A percentile compares a stretch with the other conserved stretches of the same genome.
Conservation (phyloP, 2,329 filamentous ascomycete species). For the Cercospora berteroae region DNA sequence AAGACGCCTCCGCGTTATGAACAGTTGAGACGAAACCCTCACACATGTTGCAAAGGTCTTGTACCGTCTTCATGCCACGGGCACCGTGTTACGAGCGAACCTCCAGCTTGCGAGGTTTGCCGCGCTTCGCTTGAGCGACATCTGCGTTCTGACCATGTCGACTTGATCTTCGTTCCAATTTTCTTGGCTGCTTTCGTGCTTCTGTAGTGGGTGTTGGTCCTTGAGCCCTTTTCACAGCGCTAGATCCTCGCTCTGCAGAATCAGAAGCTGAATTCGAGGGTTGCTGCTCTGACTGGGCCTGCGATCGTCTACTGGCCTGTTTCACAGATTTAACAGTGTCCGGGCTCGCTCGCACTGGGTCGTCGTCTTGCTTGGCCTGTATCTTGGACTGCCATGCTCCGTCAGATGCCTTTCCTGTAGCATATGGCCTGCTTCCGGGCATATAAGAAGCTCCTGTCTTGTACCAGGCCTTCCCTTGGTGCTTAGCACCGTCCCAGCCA, state of each 20-base stretch:
- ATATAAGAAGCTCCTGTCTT: slow-evolving; percentile 17
- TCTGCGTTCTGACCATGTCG: not conserved
- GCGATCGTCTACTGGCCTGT: slow-evolving; percentile 6
- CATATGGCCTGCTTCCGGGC: slow-evolving; percentile 10
- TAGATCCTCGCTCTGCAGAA: not conserved
- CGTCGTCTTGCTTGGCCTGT: slow-evolving; percentile 7
- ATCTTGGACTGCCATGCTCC: slow-evolving; percentile 13
- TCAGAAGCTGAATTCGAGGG: not conserved
- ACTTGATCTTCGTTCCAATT: slow-evolving; percentile 20
- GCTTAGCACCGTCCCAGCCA: slow-evolving; percentile 9
- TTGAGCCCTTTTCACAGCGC: not conserved
- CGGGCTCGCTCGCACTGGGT: slow-evolving; percentile 8
- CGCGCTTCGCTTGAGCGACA: not conserved
- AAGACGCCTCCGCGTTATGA: not conserved
- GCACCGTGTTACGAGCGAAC: slow-evolving; percentile 3
- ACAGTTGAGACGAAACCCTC: not conserved
- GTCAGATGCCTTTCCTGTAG: slow-evolving; percentile 10
- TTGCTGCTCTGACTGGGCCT: not conserved
- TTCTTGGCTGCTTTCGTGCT: slow-evolving; percentile 23
- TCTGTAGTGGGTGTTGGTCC: not conserved
- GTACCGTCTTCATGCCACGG: not conserved
- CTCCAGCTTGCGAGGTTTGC: slow-evolving; percentile 21
- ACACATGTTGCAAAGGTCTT: not conserved
- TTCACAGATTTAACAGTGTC: slow-evolving; percentile 15
- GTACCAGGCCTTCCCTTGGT: slow-evolving; percentile 15